Conservation (phyloP, 345 rosid species). For the Populus pruinosa region DNA sequence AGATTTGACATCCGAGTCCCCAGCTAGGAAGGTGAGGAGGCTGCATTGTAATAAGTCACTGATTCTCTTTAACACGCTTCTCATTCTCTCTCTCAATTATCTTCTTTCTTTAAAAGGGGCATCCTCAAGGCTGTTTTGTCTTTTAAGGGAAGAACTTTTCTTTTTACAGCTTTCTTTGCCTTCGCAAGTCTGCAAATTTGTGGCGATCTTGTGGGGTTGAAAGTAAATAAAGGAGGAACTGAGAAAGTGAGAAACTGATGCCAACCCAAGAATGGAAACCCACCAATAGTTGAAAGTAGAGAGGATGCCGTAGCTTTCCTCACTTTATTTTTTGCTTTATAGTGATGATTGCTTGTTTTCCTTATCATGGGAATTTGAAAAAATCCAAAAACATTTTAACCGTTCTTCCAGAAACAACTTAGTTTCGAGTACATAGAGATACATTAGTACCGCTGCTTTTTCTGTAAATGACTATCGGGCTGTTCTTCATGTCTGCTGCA, state of each 20-base stretch:
- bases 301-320: neutral
- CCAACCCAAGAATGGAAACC: constrained; percentile 3
- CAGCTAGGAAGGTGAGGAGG: neutral
- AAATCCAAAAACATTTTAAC: neutral
- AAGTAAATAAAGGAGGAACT: neutral
- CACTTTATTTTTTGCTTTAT: neutral
- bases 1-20: neutral
- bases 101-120: constrained; percentile 10
- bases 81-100: neutral
- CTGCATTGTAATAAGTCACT: neutral
- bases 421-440: neutral
- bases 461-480: constrained; percentile 10
- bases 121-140: constrained; percentile 13
- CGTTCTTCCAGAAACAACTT: constrained; percentile 10
- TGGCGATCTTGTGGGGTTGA: constrained; percentile 13
- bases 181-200: constrained; percentile 5
- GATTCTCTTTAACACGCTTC: neutral
- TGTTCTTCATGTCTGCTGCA: constrained; percentile 11
- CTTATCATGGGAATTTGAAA: constrained; percentile 20
- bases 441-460: neutral
- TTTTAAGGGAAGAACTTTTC: neutral
- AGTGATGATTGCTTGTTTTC: neutral
- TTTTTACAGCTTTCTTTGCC: neutral
- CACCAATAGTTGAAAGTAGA: constrained; percentile 17
- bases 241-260: constrained; percentile 2